Evolutionary conservation across 345 rosid genomes (phyloP).

Genomic region (Punica granatum): DNA sequence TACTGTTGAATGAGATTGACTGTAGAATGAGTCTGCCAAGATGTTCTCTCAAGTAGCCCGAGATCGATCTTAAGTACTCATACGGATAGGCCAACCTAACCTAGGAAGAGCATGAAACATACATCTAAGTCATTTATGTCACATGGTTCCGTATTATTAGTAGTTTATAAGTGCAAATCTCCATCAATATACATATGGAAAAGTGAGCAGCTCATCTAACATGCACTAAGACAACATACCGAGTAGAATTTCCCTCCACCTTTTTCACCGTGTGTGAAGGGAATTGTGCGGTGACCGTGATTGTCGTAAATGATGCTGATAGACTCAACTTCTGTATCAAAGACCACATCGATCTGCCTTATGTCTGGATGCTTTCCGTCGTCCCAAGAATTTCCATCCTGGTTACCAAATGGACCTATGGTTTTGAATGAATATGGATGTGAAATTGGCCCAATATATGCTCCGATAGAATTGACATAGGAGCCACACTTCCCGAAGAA

Average conservation of each 20-base stretch:
- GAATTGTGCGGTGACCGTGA: not conserved
- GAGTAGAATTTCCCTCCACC: not conserved
- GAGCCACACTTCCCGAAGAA: constrained; percentile 2
- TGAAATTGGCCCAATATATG: not conserved
- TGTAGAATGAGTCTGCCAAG: not conserved
- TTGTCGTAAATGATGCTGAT: constrained; percentile 1
- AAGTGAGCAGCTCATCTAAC: no score
- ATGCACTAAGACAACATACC: no score
- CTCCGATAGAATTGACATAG: constrained; percentile 3
- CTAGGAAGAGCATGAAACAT: not conserved
- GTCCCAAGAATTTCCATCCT: not conserved
- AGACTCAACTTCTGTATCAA: not conserved
- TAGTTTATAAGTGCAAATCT: no score
- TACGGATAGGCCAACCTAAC: not conserved
- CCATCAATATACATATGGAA: no score
- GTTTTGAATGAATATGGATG: not conserved
- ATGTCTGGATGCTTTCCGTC: not conserved
- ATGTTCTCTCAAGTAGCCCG: not conserved
- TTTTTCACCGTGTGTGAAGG: not conserved
- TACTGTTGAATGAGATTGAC: constrained; percentile 6
- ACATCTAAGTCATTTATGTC: no score
- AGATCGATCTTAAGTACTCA: constrained; percentile 1
- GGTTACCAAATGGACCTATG: constrained; percentile 7
- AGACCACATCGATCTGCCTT: constrained; percentile 6
- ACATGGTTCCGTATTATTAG: no score